phyloP scores from a whole-genome alignment of 352 stramenopile genomes.

The Pythium utonaiense region DNA sequence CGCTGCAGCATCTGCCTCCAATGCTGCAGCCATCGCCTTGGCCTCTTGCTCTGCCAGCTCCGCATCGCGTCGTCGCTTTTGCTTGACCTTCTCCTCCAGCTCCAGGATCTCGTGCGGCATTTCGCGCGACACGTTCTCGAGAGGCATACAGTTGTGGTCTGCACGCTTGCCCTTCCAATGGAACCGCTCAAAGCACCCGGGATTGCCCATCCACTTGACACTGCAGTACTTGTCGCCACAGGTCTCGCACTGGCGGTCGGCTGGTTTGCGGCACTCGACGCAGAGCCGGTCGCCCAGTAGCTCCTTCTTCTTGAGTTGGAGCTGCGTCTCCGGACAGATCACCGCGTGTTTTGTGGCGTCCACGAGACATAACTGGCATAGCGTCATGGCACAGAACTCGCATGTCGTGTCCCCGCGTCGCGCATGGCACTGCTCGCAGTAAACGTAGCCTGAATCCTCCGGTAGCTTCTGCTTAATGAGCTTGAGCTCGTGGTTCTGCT shows the following conservation, averaged over 20 bases:
- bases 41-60: constrained; percentile 50
- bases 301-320: constrained; percentile 42
- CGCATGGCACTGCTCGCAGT: constrained; percentile 59
- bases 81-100: constrained; percentile 52
- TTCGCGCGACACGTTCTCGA: constrained; percentile 11
- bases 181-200: constrained; percentile 81
- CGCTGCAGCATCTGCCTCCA: constrained; percentile 19
- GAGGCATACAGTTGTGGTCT: constrained; percentile 42
- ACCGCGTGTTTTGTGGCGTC: constrained; percentile 36
- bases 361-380: constrained; percentile 59
- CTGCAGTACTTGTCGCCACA: constrained; percentile 83
- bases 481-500: constrained; percentile 36
- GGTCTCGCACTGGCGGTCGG: constrained; percentile 56
- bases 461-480: constrained; percentile 49
- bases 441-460: constrained; percentile 24
- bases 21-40: constrained; percentile 36
- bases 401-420: constrained; percentile 54
- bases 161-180: constrained; percentile 66
- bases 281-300: constrained; percentile 62
- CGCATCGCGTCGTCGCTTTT: constrained; percentile 51
- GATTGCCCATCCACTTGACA: constrained; percentile 80
- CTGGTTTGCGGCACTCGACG: constrained; percentile 69
- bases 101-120: constrained; percentile 38
- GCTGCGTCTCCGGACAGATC: constrained; percentile 59
- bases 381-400: constrained; percentile 41